Base-by-base conservation (phyloP, 1,284 basidiomycete species). In the Moniliophthora roreri region DNA sequence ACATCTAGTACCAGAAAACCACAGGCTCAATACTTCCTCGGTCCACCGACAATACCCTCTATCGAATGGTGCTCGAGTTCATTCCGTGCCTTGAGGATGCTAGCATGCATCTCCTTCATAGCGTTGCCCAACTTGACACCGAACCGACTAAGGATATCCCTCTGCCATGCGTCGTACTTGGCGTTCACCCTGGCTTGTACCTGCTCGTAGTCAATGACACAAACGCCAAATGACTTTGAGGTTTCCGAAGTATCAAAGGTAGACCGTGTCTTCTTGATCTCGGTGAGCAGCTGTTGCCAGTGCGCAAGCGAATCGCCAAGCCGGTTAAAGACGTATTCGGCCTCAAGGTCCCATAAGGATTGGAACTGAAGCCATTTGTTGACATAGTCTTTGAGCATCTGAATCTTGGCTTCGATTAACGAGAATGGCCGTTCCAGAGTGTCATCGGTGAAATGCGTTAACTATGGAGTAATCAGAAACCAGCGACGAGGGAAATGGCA, bases 311-410 rank as follows among this genome's bases (percentile, higher is more conserved):
- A 93, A 67, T 98, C 95, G 16, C 96, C 97, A 6, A 98, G 86
- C 0, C 91, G 89, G 62, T 87, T 89, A 79, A 97, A 98, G 18
- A 99, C 95, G 64, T 91, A 91, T 79, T 98, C 96, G 13, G 95
- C 84, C 71, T 99, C 95, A 47, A 98, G 85, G 69, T 99, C 97
- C 97, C 96, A 99, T 0, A 99, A 79, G 0, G 95, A 96, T 71
- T 99, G 97, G 82, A 99, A 99, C 66, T 96, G 95, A 0, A 98
- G 84, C 96, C 97, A 99, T 74, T 97, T 97, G 59, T 81, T 89
- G 48, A 98, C 94, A 69, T 99, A 99, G 40, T 88, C 87, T 61
- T 82, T 87, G 50, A 99, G 81, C 58, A 92, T 85, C 55, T 87
- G 85, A 7, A 97, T 84, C 71, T 98, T 98, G 63, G 74, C 75